Evolutionary conservation across 257 asterid species (phyloP).

Genomic region (Ocimum tenuiflorum): DNA sequence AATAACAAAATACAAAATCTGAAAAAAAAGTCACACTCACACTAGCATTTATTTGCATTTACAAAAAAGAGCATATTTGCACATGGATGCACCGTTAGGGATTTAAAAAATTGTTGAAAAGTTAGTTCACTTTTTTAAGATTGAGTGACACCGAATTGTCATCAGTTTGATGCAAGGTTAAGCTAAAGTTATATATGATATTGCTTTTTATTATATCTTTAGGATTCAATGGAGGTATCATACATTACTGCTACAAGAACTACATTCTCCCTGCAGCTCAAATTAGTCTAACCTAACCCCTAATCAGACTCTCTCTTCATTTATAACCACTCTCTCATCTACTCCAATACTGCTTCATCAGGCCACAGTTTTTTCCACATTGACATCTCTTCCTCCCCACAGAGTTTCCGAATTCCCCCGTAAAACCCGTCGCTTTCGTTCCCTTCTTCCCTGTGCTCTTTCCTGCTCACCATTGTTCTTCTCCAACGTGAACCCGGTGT

Average conservation of each 20-base stretch:
- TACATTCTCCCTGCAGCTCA: not conserved
- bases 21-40: no score
- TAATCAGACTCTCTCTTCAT: no score
- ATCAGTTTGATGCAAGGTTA: no score
- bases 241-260: constrained; percentile 8
- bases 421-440: constrained; percentile 70
- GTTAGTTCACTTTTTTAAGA: no score
- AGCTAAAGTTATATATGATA: no score
- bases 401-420: constrained; percentile 61
- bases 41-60: no score
- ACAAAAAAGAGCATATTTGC: no score
- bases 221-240: constrained; percentile 9
- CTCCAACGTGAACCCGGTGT: constrained; percentile 80
- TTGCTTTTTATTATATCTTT: not conserved
- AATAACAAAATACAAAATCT: no score
- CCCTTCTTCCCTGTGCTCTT: constrained; percentile 72
- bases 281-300: not conserved
- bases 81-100: no score
- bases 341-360: constrained; percentile 46
- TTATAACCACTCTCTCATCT: constrained; percentile 6
- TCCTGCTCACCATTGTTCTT: constrained; percentile 43
- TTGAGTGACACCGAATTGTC: no score
- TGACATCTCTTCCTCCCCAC: constrained; percentile 40
- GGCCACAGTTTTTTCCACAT: constrained; percentile 73
- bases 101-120: no score